Evolutionary conservation across 768 basidiomycete species (phyloP), one percentile per base, ranked within the genome.

Genomic region (Suillus clintonianus): DNA sequence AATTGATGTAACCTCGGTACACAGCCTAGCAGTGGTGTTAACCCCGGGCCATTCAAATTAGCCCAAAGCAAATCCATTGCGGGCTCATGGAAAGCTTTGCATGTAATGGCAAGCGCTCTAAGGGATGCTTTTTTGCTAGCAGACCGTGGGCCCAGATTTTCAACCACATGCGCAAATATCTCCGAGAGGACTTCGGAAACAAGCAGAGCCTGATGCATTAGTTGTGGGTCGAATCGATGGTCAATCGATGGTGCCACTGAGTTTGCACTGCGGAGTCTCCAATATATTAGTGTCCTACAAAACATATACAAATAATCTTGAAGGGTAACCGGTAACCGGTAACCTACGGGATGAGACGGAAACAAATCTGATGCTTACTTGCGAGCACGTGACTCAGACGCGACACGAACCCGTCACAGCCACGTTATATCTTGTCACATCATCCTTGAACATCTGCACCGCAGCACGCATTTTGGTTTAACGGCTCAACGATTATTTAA

Each of bases 351-450:
- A n/a, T n/a, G n/a, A n/a, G n/a, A n/a, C n/a, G n/a, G n/a, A n/a
- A n/a, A n/a, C n/a, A n/a, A n/a, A n/a, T n/a, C n/a, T n/a, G n/a
- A n/a, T n/a, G n/a, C n/a, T 27, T 57, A 19, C 39, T 57, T 41
- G 24, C 24, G 24, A 36, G 30, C 65, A 66, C 65, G 65, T 66
- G 65, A 64, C 39, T 37, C 39, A 14, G 53, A 56, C 65, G 65
- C 63, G 65, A 66, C 53, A 41, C 59, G 62, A 61, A 59, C 32
- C 37, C 17, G 32, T 60, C 59, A 60, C 59, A 32, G 2, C 43
- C 32, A 7, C 27, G 51, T 62, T 55, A 45, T 43, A 36, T 54
- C n/a, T 32, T 60, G 71, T 72, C 57, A 71, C 69, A 14, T 65
- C 27, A 32, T 56, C 60, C 7, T 55, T 69, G 63, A 70, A 74